Percentiles rank a stretch among this genome's conserved stretches.
Conservation (phyloP, 192 early-diverging fungal species). For the Backusella mclennaniae region DNA sequence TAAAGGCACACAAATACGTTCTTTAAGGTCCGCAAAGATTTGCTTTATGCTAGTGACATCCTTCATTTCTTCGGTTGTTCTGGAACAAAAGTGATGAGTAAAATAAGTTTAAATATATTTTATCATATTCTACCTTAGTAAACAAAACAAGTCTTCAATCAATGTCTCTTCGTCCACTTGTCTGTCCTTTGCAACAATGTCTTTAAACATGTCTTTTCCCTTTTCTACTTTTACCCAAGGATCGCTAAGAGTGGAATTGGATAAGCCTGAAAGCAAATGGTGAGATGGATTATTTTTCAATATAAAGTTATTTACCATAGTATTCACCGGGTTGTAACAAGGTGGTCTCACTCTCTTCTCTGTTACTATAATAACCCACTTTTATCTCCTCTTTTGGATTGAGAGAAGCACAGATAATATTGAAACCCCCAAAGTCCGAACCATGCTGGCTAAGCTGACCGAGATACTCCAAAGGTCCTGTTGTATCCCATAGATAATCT, state of each 20-base stretch:
- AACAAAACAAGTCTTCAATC: slow-evolving; percentile 32
- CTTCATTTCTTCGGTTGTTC: not conserved
- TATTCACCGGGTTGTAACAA: slow-evolving; percentile 17
- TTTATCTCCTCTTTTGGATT: slow-evolving; percentile 23
- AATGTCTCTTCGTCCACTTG: slow-evolving; percentile 17
- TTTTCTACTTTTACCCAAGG: slow-evolving; percentile 47
- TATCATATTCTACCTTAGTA: slow-evolving; percentile 26
- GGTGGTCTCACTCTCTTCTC: slow-evolving; percentile 25
- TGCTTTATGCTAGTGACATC: not conserved
- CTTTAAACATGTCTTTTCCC: slow-evolving; percentile 29
- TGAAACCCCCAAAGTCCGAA: slow-evolving; percentile 43
- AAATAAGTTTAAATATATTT: too few relatives aligned
- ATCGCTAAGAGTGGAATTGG: slow-evolving; percentile 38
- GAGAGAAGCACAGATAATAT: slow-evolving; percentile 33
- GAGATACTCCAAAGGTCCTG: slow-evolving; percentile 18
- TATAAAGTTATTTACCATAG: slow-evolving; percentile 27
- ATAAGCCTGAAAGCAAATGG: slow-evolving; percentile 27
- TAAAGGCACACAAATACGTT: slow-evolving; percentile 26
- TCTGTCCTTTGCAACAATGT: slow-evolving; percentile 20
- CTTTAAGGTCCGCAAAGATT: slow-evolving; percentile 8
- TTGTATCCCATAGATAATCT: slow-evolving; percentile 18
- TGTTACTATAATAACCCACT: slow-evolving; percentile 37
- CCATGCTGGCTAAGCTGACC: slow-evolving; percentile 21
- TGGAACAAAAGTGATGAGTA: not conserved
- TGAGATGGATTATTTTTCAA: too few relatives aligned